Base-by-base conservation (phyloP, 129 eudicot species). In the Escallonia herrerae region DNA sequence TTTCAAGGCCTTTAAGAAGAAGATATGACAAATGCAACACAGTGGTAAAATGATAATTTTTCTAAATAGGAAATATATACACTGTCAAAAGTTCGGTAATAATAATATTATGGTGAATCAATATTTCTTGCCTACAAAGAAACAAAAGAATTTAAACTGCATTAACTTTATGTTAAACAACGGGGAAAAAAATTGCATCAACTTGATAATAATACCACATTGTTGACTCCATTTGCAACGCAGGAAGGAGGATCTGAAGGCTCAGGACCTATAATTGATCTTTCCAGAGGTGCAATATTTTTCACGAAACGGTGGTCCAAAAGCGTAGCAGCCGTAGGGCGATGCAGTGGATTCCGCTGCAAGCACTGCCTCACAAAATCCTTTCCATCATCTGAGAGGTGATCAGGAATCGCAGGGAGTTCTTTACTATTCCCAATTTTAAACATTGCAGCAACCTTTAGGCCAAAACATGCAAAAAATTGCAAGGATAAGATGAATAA, bases 351-450 rank as follows among this genome's bases (percentile, higher is more conserved):
- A 70, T 91, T 73, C 33, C 96, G 78, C 72, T 85, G 96, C 71
- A 91, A 80, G 67, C 98, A 91, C 40, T 76, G 77, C 79, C 83
- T 78, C 60, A 91, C 89, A 79, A 91, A 91, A 45, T 85, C 96
- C 67, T 91, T 91, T 63, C 95, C 95, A 52, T 87, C 98, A 22
- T 87, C 89, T 15, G 98, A 87, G 43, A 91, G 89, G 70, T 85
- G 75, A 72, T 85, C 84, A 22, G 98, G 98, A 59, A 91, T 91
- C 8, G 76, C 66, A 8, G 98, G 98, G 71, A 88, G 90, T 58
- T 91, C 98, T 81, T 91, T 91, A 69, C 96, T 83, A 61, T 88
- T 87, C 49, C 95, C 95, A 74, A 91, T 88, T 72, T 91, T 91
- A 74, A 91, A 91, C 85, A 91, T 87, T 43, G 96, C 98, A 41